Evolutionary conservation across 768 basidiomycete genomes (phyloP).

Genomic region (Boletus rufocinnamomeus): DNA sequence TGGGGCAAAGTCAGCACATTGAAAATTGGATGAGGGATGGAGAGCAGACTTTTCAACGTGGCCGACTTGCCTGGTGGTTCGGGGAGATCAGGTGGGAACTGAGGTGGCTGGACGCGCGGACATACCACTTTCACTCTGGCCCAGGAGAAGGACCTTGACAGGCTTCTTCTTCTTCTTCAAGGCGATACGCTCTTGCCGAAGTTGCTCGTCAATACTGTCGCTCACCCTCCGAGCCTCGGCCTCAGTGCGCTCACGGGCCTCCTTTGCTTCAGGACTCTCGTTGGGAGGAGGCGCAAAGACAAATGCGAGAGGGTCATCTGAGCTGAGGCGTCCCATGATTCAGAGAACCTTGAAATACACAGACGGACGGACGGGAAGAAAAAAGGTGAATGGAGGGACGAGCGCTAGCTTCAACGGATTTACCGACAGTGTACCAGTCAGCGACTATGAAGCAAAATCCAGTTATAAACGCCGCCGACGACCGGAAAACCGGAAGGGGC

Average conservation of each 20-base stretch:
- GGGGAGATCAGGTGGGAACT: slow-evolving; percentile 3
- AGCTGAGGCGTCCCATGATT: slow-evolving; percentile 34
- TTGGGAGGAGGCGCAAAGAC: slow-evolving; percentile 63
- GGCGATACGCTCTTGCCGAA: slow-evolving; percentile 58
- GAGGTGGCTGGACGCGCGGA: slow-evolving; percentile 4
- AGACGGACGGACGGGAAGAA: neutral
- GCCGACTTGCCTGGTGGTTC: slow-evolving; percentile 59
- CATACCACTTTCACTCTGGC: slow-evolving; percentile 71
- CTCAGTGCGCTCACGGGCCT: slow-evolving; percentile 59
- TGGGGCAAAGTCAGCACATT: neutral
- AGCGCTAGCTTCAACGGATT: neutral
- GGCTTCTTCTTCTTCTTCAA: slow-evolving; percentile 65
- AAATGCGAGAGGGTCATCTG: slow-evolving; percentile 63
- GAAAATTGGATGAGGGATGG: neutral
- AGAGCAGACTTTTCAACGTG: slow-evolving; percentile 67
- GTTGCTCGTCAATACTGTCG: slow-evolving; percentile 75
- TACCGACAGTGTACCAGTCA: too few relatives aligned
- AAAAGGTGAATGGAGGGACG: neutral
- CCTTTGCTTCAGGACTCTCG: slow-evolving; percentile 60
- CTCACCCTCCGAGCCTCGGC: slow-evolving; percentile 62
- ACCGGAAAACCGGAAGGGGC: neutral
- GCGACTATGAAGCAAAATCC: too few relatives aligned
- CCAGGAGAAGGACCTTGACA: slow-evolving; percentile 73
- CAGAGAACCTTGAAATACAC: neutral
- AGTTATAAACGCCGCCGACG: too few relatives aligned